Conservation (phyloP, 2,329 filamentous ascomycete species). For the Talaromyces sp. region DNA sequence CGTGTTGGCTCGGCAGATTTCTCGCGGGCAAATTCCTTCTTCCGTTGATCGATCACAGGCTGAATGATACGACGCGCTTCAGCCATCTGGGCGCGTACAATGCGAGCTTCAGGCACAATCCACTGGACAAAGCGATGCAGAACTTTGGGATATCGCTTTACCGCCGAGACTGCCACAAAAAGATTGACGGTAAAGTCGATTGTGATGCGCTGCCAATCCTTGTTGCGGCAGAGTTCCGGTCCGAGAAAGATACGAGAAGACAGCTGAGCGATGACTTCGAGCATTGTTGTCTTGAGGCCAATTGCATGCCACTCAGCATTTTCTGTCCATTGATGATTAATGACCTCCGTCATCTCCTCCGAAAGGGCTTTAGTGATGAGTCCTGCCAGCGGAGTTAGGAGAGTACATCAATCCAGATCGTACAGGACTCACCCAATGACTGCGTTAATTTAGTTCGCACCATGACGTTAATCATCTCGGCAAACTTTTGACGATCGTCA, state of each 20-base stretch:
- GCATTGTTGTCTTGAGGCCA: slow-evolving; percentile 10
- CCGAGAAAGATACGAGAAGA: slow-evolving; percentile 21
- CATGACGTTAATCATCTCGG: background rate
- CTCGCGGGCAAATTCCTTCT: background rate
- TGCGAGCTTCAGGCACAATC: slow-evolving; percentile 37
- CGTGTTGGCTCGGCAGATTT: background rate
- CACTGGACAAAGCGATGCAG: slow-evolving; percentile 40
- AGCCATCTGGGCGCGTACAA: slow-evolving; percentile 33
- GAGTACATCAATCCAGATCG: background rate
- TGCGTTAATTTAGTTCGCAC: slow-evolving; percentile 13
- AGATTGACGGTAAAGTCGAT: slow-evolving; percentile 19
- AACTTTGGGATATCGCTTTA: slow-evolving; percentile 40
- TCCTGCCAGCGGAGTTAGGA: slow-evolving; percentile 5
- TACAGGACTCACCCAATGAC: background rate
- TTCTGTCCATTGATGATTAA: slow-evolving; percentile 13
- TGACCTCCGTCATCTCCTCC: slow-evolving; percentile 8
- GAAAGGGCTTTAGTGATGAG: slow-evolving; percentile 12
- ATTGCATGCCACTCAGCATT: slow-evolving; percentile 17
- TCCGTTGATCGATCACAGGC: slow-evolving; percentile 19
- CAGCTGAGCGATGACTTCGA: slow-evolving; percentile 19
- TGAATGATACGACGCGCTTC: slow-evolving; percentile 34
- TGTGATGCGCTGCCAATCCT: slow-evolving; percentile 18
- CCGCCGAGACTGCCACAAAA: slow-evolving; percentile 24
- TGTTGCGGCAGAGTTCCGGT: slow-evolving; percentile 20
- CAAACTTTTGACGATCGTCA: background rate